A percentile compares a stretch with the other conserved stretches of the same genome.
Evolutionary conservation across 2,329 filamentous ascomycete species (phyloP).

Genomic region (Pseudogymnoascus sp.): DNA sequence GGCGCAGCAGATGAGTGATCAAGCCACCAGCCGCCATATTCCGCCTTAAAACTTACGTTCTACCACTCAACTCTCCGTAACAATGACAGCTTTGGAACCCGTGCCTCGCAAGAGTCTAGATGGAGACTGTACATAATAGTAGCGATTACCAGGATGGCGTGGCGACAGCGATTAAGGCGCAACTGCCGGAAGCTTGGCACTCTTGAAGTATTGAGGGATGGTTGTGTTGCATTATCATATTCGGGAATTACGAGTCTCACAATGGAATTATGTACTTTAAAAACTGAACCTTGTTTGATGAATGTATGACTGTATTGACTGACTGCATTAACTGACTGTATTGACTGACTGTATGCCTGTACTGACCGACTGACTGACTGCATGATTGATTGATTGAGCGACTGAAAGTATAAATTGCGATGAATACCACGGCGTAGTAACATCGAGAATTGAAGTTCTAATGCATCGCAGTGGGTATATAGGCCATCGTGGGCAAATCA

Average conservation of each 20-base stretch:
- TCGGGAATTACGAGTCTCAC: not conserved
- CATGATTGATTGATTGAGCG: not conserved
- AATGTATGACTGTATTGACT: not conserved
- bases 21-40: not conserved
- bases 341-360: not conserved
- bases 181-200: not conserved
- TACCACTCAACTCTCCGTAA: not conserved
- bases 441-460: not conserved
- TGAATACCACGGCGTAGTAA: not conserved
- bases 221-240: not conserved
- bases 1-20: not conserved
- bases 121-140: not conserved
- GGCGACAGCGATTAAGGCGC: not conserved
- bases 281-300: not conserved
- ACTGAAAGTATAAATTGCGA: not conserved
- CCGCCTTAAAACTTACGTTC: not conserved
- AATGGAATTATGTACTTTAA: not conserved
- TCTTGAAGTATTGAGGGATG: not conserved
- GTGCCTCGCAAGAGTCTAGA: not conserved
- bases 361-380: not conserved
- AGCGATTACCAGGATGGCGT: not conserved
- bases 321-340: not conserved
- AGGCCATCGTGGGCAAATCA: not conserved
- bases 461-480: not conserved
- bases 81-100: not conserved